Evolutionary conservation across 768 basidiomycete genomes (phyloP).

Genomic region (Hypholoma sublateritium): DNA sequence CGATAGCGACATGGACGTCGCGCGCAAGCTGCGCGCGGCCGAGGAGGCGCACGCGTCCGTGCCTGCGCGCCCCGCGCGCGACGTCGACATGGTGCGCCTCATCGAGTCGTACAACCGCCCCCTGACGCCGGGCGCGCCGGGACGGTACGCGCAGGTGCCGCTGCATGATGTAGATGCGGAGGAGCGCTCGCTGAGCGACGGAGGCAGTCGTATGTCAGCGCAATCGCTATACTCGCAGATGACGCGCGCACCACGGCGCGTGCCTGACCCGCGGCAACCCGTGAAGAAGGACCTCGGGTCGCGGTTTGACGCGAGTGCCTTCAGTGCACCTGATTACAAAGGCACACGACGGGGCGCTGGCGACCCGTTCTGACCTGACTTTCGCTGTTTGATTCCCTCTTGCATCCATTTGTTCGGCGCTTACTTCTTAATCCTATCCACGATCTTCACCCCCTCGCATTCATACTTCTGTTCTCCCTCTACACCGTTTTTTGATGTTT

Average conservation of each 20-base stretch:
- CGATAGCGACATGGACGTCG: constrained; percentile 47
- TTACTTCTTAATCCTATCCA: background rate
- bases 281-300: constrained; percentile 32
- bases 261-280: constrained; percentile 67
- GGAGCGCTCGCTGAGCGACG: constrained; percentile 45
- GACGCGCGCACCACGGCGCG: constrained; percentile 58
- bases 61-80: constrained; percentile 7
- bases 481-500: too few species aligned
- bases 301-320: constrained; percentile 53
- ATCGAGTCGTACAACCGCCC: constrained; percentile 42
- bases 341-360: background rate
- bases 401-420: background rate
- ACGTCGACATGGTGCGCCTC: constrained; percentile 46
- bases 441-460: background rate
- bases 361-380: background rate
- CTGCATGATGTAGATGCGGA: background rate
- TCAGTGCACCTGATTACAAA: background rate
- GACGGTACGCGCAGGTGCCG: background rate
- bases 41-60: constrained; percentile 34
- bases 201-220: constrained; percentile 47
- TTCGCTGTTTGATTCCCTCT: background rate
- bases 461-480: too few species aligned
- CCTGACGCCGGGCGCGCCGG: background rate
- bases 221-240: constrained; percentile 65
- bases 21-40: constrained; percentile 43